phyloP scores from a whole-genome alignment of 345 rosid genomes.

The Rhodamnia rubescens region DNA sequence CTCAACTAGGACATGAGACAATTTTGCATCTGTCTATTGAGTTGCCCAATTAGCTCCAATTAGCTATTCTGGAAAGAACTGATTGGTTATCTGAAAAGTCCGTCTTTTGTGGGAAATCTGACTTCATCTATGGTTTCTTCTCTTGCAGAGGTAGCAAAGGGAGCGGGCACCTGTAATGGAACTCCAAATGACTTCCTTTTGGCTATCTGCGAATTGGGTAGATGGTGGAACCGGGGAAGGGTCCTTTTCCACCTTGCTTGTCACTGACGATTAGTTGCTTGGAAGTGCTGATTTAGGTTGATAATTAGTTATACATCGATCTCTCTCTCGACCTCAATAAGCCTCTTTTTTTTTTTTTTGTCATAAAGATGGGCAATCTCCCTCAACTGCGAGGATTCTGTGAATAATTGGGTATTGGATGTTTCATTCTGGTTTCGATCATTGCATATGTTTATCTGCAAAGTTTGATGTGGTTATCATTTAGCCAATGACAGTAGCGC shows the following conservation, averaged over 20 bases:
- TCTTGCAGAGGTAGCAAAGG: not conserved
- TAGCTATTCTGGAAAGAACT: not conserved
- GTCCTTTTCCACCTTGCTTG: slow-evolving; percentile 6
- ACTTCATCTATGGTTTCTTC: not conserved
- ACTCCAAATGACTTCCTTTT: not conserved
- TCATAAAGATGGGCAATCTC: slow-evolving; percentile 8
- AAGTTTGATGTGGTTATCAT: not conserved
- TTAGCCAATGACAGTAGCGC: not conserved
- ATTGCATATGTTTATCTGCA: not conserved
- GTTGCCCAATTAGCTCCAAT: not conserved
- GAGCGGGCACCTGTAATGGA: not conserved
- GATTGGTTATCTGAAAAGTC: not conserved
- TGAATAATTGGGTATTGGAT: not conserved
- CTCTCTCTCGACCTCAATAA: slow-evolving; percentile 18
- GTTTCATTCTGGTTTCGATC: not conserved
- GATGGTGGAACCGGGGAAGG: slow-evolving; percentile 6
- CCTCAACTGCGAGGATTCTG: slow-evolving; percentile 1
- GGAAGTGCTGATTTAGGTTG: slow-evolving; percentile 20
- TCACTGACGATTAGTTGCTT: slow-evolving; percentile 16
- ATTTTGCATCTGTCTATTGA: not conserved
- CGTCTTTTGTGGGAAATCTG: not conserved
- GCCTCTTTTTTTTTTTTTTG: slow-evolving; percentile 1
- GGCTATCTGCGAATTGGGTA: slow-evolving; percentile 12
- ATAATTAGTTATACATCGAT: slow-evolving; percentile 9
- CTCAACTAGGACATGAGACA: not conserved